Percentiles rank a stretch among this genome's conserved stretches.
Evolutionary conservation across 176 grass and related monocot species (phyloP).

Genomic region (Sorghum bicolor): DNA sequence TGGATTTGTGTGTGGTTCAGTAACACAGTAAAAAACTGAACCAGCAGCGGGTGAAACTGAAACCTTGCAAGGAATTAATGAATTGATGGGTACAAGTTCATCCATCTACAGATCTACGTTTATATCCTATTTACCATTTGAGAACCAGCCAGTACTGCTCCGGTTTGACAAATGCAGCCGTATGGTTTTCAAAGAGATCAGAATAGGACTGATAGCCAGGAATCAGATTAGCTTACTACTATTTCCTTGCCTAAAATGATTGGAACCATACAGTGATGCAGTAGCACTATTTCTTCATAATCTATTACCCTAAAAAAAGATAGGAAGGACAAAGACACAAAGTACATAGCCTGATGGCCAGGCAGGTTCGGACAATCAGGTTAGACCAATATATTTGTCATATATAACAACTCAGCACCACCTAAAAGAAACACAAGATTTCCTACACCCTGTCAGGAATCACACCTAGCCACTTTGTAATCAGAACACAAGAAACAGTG

Average conservation of each 20-base stretch:
- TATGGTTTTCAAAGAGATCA: neutral
- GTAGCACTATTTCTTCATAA: too few relatives aligned
- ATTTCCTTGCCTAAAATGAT: neutral
- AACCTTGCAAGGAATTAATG: neutral
- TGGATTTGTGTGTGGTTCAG: slow-evolving; percentile 5
- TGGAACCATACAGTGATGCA: neutral
- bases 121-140: neutral
- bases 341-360: neutral
- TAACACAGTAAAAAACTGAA: neutral
- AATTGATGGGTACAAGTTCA: neutral
- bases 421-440: slow-evolving; percentile 12
- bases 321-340: neutral
- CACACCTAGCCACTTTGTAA: neutral
- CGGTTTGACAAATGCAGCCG: neutral
- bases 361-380: slow-evolving; percentile 24
- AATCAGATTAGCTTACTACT: neutral
- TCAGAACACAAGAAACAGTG: neutral
- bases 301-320: neutral
- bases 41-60: neutral
- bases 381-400: slow-evolving; percentile 25
- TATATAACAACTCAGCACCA: neutral
- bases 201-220: neutral
- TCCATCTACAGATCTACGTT: neutral
- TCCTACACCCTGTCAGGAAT: neutral
- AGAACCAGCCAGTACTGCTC: slow-evolving; percentile 1